A percentile compares a stretch with the other conserved stretches of the same genome.
These are phyloP conservation scores for Phytophthora hybrid DNA, from an alignment of 352 stramenopile genomes.

Conservation along the genomic window DNA sequence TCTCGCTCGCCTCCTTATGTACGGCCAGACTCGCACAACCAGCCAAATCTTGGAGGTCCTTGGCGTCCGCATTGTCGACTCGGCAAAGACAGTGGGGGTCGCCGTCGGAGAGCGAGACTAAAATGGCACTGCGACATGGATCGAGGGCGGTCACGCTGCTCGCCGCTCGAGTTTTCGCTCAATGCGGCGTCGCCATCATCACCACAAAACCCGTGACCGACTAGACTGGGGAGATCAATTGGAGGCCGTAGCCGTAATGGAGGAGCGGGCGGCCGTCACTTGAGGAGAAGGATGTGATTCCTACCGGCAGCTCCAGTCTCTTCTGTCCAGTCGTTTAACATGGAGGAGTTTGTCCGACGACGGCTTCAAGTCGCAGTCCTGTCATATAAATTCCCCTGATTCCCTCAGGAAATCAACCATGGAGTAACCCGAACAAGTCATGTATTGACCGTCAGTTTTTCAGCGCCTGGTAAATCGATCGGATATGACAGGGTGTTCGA, in stretches of 20 bases:
- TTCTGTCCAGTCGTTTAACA: background rate
- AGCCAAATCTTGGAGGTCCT: constrained; percentile 11
- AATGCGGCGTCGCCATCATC: background rate
- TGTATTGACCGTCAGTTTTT: too few species aligned
- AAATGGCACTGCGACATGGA: constrained; percentile 16
- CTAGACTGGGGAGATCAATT: background rate
- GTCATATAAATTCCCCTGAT: too few species aligned
- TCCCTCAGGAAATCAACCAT: too few species aligned
- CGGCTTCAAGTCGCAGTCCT: too few species aligned
- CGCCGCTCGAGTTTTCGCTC: background rate
- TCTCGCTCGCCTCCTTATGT: constrained; percentile 20
- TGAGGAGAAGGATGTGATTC: background rate
- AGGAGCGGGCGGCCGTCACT: too few species aligned
- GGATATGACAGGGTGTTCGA: too few species aligned
- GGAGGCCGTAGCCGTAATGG: background rate
- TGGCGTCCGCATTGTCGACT: background rate
- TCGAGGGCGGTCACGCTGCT: background rate
- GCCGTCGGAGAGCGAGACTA: constrained; percentile 28
- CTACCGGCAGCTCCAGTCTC: background rate
- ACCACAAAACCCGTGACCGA: background rate
- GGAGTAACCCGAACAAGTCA: too few species aligned
- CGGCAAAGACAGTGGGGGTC: background rate
- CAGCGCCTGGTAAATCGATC: too few species aligned
- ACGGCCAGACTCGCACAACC: constrained; percentile 20
- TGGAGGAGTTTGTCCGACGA: too few species aligned